Evolutionary conservation across 306 rosid genomes (phyloP).

Genomic region (Amphicarpaea edgeworthii): DNA sequence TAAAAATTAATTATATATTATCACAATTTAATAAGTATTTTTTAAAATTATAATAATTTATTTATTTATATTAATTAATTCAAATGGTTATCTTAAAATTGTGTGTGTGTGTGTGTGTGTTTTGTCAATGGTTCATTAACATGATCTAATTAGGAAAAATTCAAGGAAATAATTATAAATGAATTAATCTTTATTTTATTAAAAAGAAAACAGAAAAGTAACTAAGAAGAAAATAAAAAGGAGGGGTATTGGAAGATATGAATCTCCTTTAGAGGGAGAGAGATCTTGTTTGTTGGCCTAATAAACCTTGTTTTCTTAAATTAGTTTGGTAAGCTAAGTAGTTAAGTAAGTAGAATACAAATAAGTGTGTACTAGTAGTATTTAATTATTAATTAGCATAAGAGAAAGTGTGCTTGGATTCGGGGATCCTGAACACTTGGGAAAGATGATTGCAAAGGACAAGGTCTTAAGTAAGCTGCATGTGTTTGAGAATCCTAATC

Average conservation of each 20-base stretch:
- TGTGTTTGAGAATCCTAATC: conserved; percentile 80
- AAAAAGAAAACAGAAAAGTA: neutral
- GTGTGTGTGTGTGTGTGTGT: too few relatives aligned
- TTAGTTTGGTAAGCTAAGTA: conserved; percentile 21
- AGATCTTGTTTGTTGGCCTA: conserved; percentile 43
- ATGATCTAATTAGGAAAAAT: neutral
- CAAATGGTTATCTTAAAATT: too few relatives aligned
- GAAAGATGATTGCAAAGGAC: conserved; percentile 81
- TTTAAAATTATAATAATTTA: too few relatives aligned
- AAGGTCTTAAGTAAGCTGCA: conserved; percentile 73
- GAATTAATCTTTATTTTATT: neutral
- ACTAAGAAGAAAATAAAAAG: conserved; percentile 19
- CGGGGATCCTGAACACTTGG: conserved; percentile 78
- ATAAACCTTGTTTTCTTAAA: conserved; percentile 26
- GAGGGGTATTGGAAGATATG: neutral
- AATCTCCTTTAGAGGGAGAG: conserved; percentile 42
- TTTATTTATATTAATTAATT: too few relatives aligned
- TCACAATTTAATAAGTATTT: too few relatives aligned
- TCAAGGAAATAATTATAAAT: conserved; percentile 13
- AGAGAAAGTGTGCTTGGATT: conserved; percentile 59
- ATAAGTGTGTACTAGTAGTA: conserved; percentile 8
- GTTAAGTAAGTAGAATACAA: conserved; percentile 21
- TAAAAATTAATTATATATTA: too few relatives aligned
- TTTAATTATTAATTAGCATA: conserved; percentile 33
- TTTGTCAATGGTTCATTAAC: too few relatives aligned